These are phyloP conservation scores for Blastobotrys arbuscula DNA, from an alignment of 1,139 yeast genomes.

Conservation along the genomic window DNA sequence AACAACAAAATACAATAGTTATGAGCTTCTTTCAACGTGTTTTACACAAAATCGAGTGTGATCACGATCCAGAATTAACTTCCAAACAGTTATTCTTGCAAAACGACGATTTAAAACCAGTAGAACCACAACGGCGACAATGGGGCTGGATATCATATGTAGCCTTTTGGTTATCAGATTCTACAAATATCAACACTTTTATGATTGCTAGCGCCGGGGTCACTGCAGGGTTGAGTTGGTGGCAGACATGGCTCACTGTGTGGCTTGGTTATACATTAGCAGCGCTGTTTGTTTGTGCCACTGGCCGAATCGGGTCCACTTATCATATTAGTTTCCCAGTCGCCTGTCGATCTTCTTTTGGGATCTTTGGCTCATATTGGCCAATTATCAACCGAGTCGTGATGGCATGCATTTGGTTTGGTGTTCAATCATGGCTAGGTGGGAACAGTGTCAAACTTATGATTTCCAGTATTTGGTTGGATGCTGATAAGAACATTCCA, in stretches of 20 bases:
- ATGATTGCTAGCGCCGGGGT: conserved; percentile 86
- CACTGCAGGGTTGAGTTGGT: conserved; percentile 70
- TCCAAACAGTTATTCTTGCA: conserved; percentile 37
- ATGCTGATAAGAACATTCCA: conserved; percentile 31
- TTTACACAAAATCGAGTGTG: conserved; percentile 17
- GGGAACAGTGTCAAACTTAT: conserved; percentile 70
- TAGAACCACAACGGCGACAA: conserved; percentile 53
- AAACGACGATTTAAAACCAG: conserved; percentile 73
- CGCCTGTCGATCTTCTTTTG: conserved; percentile 36
- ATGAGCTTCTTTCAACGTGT: not conserved
- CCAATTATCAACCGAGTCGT: conserved; percentile 42
- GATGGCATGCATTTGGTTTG: conserved; percentile 80
- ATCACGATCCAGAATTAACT: conserved; percentile 23
- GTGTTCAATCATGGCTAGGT: conserved; percentile 78
- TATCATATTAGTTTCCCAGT: conserved; percentile 39
- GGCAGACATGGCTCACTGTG: conserved; percentile 84
- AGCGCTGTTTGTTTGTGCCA: conserved; percentile 30
- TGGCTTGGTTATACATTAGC: conserved; percentile 46
- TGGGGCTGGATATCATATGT: conserved; percentile 82
- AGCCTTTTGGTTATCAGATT: conserved; percentile 80
- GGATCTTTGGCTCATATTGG: conserved; percentile 36
- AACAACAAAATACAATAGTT: not conserved
- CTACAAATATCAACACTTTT: conserved; percentile 86
- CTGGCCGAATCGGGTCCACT: conserved; percentile 36
- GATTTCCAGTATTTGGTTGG: conserved; percentile 42